Base-by-base conservation (phyloP, 805 yeast species). In the Blastobotrys chiropterorum region DNA sequence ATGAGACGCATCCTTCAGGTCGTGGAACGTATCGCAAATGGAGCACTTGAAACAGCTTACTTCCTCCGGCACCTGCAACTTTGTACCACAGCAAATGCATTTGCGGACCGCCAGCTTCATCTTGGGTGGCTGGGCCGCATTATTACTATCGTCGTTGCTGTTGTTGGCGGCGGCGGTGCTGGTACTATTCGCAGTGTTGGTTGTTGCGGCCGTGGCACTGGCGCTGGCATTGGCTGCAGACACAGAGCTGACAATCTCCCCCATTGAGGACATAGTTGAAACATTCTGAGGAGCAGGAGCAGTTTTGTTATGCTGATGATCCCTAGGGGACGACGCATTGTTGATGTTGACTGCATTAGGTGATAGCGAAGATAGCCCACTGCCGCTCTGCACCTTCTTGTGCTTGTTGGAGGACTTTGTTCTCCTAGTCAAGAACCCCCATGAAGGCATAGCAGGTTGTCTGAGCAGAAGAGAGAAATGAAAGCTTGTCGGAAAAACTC, bases 31-130 rank as follows among this genome's bases (percentile, higher is more conserved):
- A 16, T 48, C 60, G 60, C 95, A 86, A 2, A 80, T 72, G 0
- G 82, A 46, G 49, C 44, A 86, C 52, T 77, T 75, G 62, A 78
- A 82, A 45, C 59, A 56, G 5, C 59, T 48, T 26, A 56, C 56
- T 3, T 53, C 34, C 3, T 34, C 52, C 1, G 67, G 64, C 21
- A 62, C 58, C 38, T 60, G 57, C 40, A 65, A 54, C 22, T 59
- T 53, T 5, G 62, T 56, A 7, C 62, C 58, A 51, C 69, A 65
- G 57, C 69, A 63, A 50, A 59, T 51, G 54, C 69, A 65, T 19
- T 47, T 43, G 38, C 47, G 49, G 15, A 52, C 50, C n/a, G 48
- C 52, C 38, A 54, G 51, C 41, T 54, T 54, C 41, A 26, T 21
- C 34, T 50, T 1, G 52, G 31, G 26, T 15, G 16, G 39, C 17